Base-by-base conservation (phyloP, 2,329 filamentous ascomycete genomes). In the Tothia fuscella region DNA sequence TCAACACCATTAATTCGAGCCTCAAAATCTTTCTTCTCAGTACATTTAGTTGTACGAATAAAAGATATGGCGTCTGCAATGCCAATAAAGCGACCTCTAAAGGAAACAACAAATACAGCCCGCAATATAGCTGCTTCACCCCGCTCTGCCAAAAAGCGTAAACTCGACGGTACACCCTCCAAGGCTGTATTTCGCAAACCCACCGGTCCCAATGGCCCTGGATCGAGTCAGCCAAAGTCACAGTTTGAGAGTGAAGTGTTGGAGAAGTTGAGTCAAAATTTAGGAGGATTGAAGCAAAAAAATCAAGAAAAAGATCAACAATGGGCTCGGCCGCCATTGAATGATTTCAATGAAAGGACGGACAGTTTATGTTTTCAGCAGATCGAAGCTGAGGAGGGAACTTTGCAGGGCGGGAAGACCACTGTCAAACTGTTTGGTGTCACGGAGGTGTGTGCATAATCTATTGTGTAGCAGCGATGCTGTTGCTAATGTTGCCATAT, bases 251-350 rank as follows among this genome's bases (percentile, higher is more conserved):
- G 82, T 45, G 87, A 95, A 57, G 85, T 94, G 2, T 71, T 98
- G 47, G 89, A 95, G 70, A 94, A 93, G 67, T 75, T 98, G 62
- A 91, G 86, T 47, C 89, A 96, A 62, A 87, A 95, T 56, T 88
- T 96, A 47, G 80, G 76, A 19, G 82, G 80, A 16, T 69, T 93
- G 50, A 94, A 88, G 67, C 72, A 84, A 53, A 84, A 74, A 61
- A 96, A 93, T 61, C 72, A 83, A 2, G 91, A 98, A 57, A 93
- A 80, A 59, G 89, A 96, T 58, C 91, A 98, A 61, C 74, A 85
- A 56, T 98, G 91, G 93, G 79, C 81, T 35, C 67, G 80, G 41
- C 80, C 80, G 13, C 60, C 62, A 22, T 57, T 85, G 22, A 31
- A 66, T 17, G 66, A 71, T 50, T 82, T 82, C 54, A 66, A 80